phyloP scores from a whole-genome alignment of 2,329 filamentous ascomycete genomes.

The Monascus ruber region DNA sequence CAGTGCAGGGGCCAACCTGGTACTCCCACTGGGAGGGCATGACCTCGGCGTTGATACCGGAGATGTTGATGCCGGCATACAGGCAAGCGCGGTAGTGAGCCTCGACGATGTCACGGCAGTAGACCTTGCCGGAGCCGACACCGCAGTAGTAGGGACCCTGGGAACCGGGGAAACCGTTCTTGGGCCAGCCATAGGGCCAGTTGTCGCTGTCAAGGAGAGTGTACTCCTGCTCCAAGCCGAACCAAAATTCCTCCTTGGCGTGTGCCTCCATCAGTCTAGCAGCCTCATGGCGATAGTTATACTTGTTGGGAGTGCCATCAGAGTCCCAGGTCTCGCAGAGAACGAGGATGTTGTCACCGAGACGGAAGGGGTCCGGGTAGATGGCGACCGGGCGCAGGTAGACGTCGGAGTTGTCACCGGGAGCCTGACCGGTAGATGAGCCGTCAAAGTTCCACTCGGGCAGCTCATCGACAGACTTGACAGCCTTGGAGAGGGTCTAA shows the following conservation, averaged over 20 bases:
- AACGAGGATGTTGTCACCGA: conserved; percentile 83
- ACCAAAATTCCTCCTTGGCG: conserved; percentile 79
- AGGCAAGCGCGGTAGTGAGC: conserved; percentile 84
- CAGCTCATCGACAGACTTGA: conserved; percentile 50
- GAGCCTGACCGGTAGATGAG: conserved; percentile 83
- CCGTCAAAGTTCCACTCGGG: conserved; percentile 78
- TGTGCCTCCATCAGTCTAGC: conserved; percentile 82
- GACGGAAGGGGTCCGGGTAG: conserved; percentile 86
- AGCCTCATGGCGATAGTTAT: conserved; percentile 92
- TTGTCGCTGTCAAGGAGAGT: conserved; percentile 77
- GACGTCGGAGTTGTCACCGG: conserved; percentile 92
- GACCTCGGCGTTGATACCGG: conserved; percentile 97
- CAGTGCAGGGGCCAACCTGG: conserved; percentile 83
- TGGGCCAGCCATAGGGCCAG: conserved; percentile 87
- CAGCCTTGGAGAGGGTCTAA: conserved; percentile 53
- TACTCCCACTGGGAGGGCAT: conserved; percentile 98
- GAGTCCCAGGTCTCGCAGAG: conserved; percentile 90
- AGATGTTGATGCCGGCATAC: conserved; percentile 85
- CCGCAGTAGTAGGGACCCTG: conserved; percentile 97
- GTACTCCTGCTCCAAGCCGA: conserved; percentile 97
- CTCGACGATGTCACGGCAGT: conserved; percentile 96
- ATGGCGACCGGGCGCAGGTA: conserved; percentile 85
- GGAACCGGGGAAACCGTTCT: conserved; percentile 77
- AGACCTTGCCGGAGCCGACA: conserved; percentile 93
- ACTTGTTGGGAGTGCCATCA: conserved; percentile 94